Percentiles rank a stretch among this genome's conserved stretches.
Evolutionary conservation across 148 eudicot species (phyloP).

Genomic region (Fagopyrum homotropicum): DNA sequence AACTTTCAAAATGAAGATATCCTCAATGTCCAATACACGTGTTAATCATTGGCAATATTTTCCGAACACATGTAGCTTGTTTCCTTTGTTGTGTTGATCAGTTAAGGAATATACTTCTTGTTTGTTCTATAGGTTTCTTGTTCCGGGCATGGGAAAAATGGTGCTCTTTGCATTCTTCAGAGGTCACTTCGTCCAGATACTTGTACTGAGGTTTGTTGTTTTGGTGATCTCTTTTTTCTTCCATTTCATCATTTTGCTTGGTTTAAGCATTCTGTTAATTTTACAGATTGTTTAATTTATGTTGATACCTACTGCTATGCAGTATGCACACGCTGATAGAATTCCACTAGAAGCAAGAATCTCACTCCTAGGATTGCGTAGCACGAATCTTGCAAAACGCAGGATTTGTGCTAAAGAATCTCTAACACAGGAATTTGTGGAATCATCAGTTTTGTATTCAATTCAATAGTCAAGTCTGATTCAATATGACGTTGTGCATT

Average conservation of each 20-base stretch:
- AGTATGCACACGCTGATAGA: not conserved
- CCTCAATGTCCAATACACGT: not conserved
- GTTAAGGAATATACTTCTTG: not conserved
- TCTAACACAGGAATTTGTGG: too few species aligned
- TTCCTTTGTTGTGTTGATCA: not conserved
- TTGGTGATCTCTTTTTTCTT: conserved; percentile 4
- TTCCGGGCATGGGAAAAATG: conserved; percentile 99
- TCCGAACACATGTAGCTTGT: not conserved
- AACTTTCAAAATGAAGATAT: not conserved
- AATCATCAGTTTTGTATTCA: too few species aligned
- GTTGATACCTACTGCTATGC: not conserved
- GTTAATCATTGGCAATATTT: not conserved
- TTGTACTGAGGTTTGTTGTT: conserved; percentile 66
- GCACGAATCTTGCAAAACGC: too few species aligned
- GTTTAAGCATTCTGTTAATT: not conserved
- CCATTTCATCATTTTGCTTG: not conserved
- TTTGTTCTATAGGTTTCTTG: conserved; percentile 68
- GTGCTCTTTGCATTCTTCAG: conserved; percentile 87
- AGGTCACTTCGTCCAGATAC: conserved; percentile 84
- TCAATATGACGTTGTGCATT: too few species aligned
- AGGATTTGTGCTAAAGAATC: too few species aligned
- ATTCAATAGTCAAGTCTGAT: too few species aligned
- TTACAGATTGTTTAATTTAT: not conserved
- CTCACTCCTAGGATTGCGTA: too few species aligned
- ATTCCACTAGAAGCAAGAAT: too few species aligned